Percentiles rank a stretch among this genome's conserved stretches.
Conservation (phyloP, 2,329 filamentous ascomycete species). For the Sarocladium strictum region DNA sequence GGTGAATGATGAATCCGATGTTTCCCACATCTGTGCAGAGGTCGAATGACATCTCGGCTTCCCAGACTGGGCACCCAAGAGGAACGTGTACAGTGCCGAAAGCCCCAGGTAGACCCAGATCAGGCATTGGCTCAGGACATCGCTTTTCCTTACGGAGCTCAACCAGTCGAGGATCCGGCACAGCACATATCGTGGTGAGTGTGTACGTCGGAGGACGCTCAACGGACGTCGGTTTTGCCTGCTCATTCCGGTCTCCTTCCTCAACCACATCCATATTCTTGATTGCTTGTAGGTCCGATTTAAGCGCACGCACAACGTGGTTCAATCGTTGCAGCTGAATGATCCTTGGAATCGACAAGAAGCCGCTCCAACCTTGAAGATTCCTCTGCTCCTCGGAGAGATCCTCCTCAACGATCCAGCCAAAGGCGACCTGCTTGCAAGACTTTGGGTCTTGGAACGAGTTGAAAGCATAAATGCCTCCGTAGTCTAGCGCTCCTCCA, state of each 20-base stretch:
- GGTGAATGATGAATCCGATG: background rate
- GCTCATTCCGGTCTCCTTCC: background rate
- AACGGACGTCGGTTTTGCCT: background rate
- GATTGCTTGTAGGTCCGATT: background rate
- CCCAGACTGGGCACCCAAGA: background rate
- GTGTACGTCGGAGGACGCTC: background rate
- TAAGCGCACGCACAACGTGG: background rate
- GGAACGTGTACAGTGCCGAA: background rate
- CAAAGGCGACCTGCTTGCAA: background rate
- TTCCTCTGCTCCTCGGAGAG: background rate
- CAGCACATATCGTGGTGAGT: background rate
- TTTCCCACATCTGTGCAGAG: background rate
- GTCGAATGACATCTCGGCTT: background rate
- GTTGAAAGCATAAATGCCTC: background rate
- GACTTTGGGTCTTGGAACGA: constrained; percentile 1
- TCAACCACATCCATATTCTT: background rate
- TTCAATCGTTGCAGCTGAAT: background rate
- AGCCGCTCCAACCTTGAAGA: background rate
- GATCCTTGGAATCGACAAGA: background rate
- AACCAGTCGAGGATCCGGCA: background rate
- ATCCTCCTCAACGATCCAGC: constrained; percentile 1
- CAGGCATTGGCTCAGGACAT: background rate
- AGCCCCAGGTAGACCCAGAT: background rate
- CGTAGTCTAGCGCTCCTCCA: background rate
- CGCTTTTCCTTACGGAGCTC: background rate